Percentiles rank a stretch among this genome's conserved stretches.
phyloP scores from a whole-genome alignment of 2,329 filamentous ascomycete genomes.

The Dichotomopilus funicola region DNA sequence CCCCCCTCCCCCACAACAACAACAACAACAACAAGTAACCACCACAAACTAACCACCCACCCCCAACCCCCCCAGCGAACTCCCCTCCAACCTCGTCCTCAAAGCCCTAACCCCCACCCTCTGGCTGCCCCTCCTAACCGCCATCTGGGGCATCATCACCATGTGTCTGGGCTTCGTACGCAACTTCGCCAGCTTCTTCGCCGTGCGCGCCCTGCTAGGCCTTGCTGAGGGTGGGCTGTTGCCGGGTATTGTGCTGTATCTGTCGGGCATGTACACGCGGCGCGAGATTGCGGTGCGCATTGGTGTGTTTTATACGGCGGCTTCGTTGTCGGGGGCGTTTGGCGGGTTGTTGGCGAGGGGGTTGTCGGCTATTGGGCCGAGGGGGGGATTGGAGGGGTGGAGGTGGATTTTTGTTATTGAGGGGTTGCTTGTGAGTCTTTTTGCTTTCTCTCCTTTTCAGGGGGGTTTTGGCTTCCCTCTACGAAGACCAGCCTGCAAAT shows the following conservation, averaged over 20 bases:
- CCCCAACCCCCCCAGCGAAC: constrained; percentile 38
- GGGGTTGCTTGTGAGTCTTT: constrained; percentile 24
- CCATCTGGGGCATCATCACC: constrained; percentile 52
- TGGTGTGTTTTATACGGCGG: constrained; percentile 45
- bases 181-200: constrained; percentile 51
- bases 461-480: too few species aligned
- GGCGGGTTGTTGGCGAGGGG: constrained; percentile 10
- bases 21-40: neutral
- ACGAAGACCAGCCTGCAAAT: too few species aligned
- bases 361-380: constrained; percentile 11
- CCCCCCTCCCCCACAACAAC: neutral
- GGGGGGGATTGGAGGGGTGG: constrained; percentile 57
- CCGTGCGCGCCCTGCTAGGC: constrained; percentile 55
- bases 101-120: constrained; percentile 54
- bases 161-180: constrained; percentile 51
- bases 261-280: constrained; percentile 55
- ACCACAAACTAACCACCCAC: neutral
- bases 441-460: neutral
- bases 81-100: constrained; percentile 58
- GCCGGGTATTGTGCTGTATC: constrained; percentile 62
- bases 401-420: constrained; percentile 61
- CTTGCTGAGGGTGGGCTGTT: constrained; percentile 58
- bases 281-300: constrained; percentile 56
- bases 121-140: constrained; percentile 53
- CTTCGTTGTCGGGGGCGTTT: constrained; percentile 17